phyloP scores from a whole-genome alignment of 2,329 filamentous ascomycete genomes.

The Beauveria asiatica region DNA sequence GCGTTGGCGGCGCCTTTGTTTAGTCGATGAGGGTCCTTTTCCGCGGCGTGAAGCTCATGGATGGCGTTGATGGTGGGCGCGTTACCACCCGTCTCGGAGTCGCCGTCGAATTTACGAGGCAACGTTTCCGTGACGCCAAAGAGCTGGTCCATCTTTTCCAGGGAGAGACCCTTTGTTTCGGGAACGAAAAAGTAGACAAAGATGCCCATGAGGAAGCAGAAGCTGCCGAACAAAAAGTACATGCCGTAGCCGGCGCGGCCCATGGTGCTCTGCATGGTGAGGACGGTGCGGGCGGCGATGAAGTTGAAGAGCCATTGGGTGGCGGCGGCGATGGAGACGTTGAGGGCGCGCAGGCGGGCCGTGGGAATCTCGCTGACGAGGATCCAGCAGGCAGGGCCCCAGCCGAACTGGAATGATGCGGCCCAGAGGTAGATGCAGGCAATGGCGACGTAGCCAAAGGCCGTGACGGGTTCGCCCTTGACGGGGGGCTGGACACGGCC shows the following conservation, averaged over 20 bases:
- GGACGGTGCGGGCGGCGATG: conserved; percentile 58
- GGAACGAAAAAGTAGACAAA: conserved; percentile 62
- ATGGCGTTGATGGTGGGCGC: neutral
- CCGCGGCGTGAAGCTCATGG: conserved; percentile 1
- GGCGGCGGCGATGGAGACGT: conserved; percentile 59
- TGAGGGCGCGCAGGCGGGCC: conserved; percentile 55
- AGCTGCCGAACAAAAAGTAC: conserved; percentile 61
- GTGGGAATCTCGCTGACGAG: conserved; percentile 62
- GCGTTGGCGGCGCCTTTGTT: too few species aligned
- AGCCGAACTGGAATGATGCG: conserved; percentile 59
- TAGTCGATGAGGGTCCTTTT: neutral
- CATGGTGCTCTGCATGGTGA: conserved; percentile 55
- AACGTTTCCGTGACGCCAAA: conserved; percentile 48
- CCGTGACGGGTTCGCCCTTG: conserved; percentile 43
- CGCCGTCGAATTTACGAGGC: conserved; percentile 23
- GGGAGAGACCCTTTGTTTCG: conserved; percentile 58
- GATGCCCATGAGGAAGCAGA: conserved; percentile 56
- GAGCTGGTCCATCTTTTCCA: conserved; percentile 59
- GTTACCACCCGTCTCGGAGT: conserved; percentile 18
- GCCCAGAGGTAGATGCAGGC: conserved; percentile 67
- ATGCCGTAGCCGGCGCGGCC: conserved; percentile 42
- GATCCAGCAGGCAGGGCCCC: conserved; percentile 67
- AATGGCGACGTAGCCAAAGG: conserved; percentile 61
- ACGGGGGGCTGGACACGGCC: conserved; percentile 53
- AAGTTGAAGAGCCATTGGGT: conserved; percentile 72